Evolutionary conservation across 2,329 filamentous ascomycete species (phyloP), one percentile per base, ranked within the genome.

Genomic region (Beauveria scarabaeidicola): DNA sequence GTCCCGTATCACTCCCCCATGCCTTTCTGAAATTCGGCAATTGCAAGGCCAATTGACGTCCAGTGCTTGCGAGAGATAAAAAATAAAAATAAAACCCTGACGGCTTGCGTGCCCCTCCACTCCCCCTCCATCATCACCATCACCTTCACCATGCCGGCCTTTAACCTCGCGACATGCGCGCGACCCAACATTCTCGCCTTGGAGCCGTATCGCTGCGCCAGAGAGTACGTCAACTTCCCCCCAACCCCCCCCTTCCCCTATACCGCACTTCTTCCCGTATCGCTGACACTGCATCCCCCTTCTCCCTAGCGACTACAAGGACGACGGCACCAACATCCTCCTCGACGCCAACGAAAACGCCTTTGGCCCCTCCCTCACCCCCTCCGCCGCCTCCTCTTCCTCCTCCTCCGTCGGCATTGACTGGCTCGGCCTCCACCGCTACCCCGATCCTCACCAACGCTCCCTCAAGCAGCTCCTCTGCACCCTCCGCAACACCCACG

Each of bases 311-410:
- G 94, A 99, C 82, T 97, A 99, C 83, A 97, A 99, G 78, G 93
- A 99, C 73, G 89, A 99, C 71, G 94, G 94, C 66, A 93, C 86
- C 61, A 97, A 97, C 70, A 86, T 97, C 68, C 87, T 99, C 56
- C 88, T 99, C 65, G 94, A 99, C 72, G 94, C 94, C 67, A 99
- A 99, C 69, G 94, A 99, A 77, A 99, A 99, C 70, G 91, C 94
- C 61, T 97, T 88, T 69, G 94, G 94, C 0, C 93, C 94, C 0
- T 88, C 90, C 1, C 77, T 97, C 52, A 76, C 80, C 1, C 69
- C 80, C 11, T 71, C 78, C 55, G 72, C 77, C 52, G 59, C 66
- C 46, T 75, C 75, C 63, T 36, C 71, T 38, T 68, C 74, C 11
- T 64, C 69, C 58, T 63, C 68, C 53, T 68, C 71, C n/a, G 68